Conservation (phyloP, 352 stramenopile genomes). For the Phytophthora nicotianae region DNA sequence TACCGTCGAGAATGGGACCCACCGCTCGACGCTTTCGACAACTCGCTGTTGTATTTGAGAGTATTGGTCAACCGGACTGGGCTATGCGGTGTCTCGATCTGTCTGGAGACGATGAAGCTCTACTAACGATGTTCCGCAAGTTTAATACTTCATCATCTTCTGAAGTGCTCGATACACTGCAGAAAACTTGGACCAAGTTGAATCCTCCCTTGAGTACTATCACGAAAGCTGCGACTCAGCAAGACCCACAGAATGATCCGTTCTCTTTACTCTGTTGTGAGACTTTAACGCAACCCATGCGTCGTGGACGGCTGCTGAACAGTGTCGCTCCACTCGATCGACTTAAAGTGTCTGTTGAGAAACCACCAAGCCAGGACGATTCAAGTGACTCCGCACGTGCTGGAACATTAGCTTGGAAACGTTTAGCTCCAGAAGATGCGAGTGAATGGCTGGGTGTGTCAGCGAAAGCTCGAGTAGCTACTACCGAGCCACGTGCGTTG, state of each 20-base stretch:
- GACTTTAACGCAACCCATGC: slow-evolving; percentile 55
- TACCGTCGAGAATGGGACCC: slow-evolving; percentile 58
- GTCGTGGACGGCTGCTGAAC: slow-evolving; percentile 67
- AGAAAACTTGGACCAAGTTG: slow-evolving; percentile 60
- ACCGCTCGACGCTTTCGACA: slow-evolving; percentile 45
- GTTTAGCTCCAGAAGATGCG: slow-evolving; percentile 66
- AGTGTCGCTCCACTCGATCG: slow-evolving; percentile 55
- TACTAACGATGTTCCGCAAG: slow-evolving; percentile 54
- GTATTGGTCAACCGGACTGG: slow-evolving; percentile 57
- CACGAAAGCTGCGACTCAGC: slow-evolving; percentile 33
- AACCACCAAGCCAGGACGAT: slow-evolving; percentile 17
- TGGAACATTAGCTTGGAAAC: slow-evolving; percentile 66
- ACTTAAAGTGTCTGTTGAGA: slow-evolving; percentile 35
- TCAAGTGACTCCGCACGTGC: slow-evolving; percentile 33
- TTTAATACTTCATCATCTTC: slow-evolving; percentile 21
- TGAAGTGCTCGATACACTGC: slow-evolving; percentile 41
- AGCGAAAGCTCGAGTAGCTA: slow-evolving; percentile 46
- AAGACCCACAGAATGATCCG: slow-evolving; percentile 46
- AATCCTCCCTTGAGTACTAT: slow-evolving; percentile 59
- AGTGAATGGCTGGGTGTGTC: slow-evolving; percentile 64
- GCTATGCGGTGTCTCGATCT: slow-evolving; percentile 71
- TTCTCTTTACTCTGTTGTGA: slow-evolving; percentile 77
- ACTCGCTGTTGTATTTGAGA: slow-evolving; percentile 52
- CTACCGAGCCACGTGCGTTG: slow-evolving; percentile 59
- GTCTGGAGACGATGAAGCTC: slow-evolving; percentile 67